phyloP scores from a whole-genome alignment of 2,329 filamentous ascomycete genomes.

The Colletotrichum navitas region DNA sequence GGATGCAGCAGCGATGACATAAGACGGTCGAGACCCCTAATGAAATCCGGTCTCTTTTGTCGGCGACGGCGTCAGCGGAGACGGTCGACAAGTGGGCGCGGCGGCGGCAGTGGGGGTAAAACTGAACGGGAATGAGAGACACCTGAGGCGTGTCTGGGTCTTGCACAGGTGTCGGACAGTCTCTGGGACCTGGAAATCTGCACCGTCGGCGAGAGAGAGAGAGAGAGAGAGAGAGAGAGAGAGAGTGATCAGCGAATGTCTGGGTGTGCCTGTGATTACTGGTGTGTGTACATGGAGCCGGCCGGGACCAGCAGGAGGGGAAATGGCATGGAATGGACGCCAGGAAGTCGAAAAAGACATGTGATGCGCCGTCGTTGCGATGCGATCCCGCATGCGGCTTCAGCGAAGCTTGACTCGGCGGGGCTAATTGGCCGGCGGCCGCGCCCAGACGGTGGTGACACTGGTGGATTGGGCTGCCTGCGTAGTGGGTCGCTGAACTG shows the following conservation, averaged over 20 bases:
- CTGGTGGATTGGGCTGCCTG: neutral
- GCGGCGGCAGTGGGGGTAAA: constrained; percentile 9
- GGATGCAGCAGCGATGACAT: constrained; percentile 42
- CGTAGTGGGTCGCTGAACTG: neutral
- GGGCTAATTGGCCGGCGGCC: constrained; percentile 29
- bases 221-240: neutral
- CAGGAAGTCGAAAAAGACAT: constrained; percentile 32
- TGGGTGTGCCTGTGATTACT: constrained; percentile 1
- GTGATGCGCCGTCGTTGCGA: constrained; percentile 33
- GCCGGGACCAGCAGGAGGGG: constrained; percentile 19
- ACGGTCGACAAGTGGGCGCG: constrained; percentile 16
- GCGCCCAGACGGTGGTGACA: constrained; percentile 25
- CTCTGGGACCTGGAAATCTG: constrained; percentile 22
- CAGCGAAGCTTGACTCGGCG: constrained; percentile 26
- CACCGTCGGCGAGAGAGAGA: constrained; percentile 17
- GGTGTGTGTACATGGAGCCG: constrained; percentile 21
- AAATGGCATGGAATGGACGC: constrained; percentile 25
- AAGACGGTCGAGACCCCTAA: constrained; percentile 38
- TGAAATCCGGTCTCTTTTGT: constrained; percentile 26
- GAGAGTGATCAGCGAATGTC: constrained; percentile 19
- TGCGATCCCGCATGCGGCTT: constrained; percentile 38
- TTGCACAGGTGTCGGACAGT: constrained; percentile 32
- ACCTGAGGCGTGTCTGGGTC: constrained; percentile 24
- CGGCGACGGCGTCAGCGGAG: constrained; percentile 37
- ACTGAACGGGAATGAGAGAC: constrained; percentile 1